phyloP scores from a whole-genome alignment of 2,329 filamentous ascomycete species.

The Venturiaceae sp. region DNA sequence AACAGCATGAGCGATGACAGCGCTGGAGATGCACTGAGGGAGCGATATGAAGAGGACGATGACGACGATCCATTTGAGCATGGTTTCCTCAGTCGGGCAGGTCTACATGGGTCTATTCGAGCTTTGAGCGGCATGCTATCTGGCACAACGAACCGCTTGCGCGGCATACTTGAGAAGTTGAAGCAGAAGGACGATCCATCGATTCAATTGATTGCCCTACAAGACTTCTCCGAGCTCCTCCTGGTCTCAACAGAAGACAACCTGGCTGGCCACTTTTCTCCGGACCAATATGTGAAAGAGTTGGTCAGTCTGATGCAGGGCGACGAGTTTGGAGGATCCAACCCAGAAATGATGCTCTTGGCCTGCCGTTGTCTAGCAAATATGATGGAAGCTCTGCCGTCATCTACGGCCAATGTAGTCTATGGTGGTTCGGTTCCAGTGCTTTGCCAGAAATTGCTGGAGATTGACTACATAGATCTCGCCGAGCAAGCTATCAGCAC shows the following conservation, averaged over 20 bases:
- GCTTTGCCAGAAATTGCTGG: slow-evolving; percentile 85
- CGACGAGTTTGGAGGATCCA: slow-evolving; percentile 78
- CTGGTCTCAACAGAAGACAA: slow-evolving; percentile 96
- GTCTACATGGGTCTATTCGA: slow-evolving; percentile 70
- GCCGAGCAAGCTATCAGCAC: slow-evolving; percentile 96
- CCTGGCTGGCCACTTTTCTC: slow-evolving; percentile 85
- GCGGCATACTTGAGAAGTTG: slow-evolving; percentile 51
- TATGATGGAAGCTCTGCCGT: slow-evolving; percentile 91
- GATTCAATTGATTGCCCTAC: slow-evolving; percentile 80
- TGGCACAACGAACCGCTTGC: slow-evolving; percentile 51
- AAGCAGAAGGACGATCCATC: slow-evolving; percentile 78
- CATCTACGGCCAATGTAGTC: slow-evolving; percentile 88
- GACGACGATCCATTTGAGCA: slow-evolving; percentile 49
- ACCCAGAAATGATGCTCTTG: slow-evolving; percentile 93
- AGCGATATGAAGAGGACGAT: slow-evolving; percentile 33
- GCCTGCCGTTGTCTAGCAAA: slow-evolving; percentile 94
- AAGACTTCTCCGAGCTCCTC: slow-evolving; percentile 87
- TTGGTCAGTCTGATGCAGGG: slow-evolving; percentile 86
- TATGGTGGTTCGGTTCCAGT: slow-evolving; percentile 96
- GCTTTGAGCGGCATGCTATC: slow-evolving; percentile 89
- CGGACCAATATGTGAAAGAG: slow-evolving; percentile 92
- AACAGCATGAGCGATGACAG: slow-evolving; percentile 38
- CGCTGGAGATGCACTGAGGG: slow-evolving; percentile 50
- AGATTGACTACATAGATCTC: slow-evolving; percentile 94
- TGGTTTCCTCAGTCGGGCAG: slow-evolving; percentile 57